A percentile compares a stretch with the other conserved stretches of the same genome.
Conservation (phyloP, 2,329 filamentous ascomycete genomes). For the Aureobasidium subglaciale region DNA sequence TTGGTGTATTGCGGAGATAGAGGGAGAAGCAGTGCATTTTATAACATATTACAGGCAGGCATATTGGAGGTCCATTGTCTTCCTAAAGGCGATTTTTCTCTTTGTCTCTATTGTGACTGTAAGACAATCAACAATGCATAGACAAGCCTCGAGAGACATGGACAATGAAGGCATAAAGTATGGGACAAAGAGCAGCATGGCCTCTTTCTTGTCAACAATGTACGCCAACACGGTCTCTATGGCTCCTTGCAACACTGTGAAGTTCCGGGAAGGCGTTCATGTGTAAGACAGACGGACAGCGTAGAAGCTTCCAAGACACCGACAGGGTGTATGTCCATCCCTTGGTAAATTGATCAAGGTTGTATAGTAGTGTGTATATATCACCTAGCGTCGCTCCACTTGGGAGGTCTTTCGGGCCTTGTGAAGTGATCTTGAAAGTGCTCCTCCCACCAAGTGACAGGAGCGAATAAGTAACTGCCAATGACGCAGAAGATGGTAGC, state of each 20-base stretch:
- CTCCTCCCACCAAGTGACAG: conserved; percentile 46
- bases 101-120: not conserved
- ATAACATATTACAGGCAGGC: not conserved
- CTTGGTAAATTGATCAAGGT: too few relatives aligned
- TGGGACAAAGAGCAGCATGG: too few relatives aligned
- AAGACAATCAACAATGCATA: not conserved
- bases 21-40: not conserved
- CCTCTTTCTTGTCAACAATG: too few relatives aligned
- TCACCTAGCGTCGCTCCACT: conserved; percentile 17
- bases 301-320: too few relatives aligned
- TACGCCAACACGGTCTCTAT: too few relatives aligned
- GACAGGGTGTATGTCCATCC: too few relatives aligned
- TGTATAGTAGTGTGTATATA: too few relatives aligned
- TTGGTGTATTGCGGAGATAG: not conserved
- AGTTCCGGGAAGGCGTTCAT: too few relatives aligned
- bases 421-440: conserved; percentile 16
- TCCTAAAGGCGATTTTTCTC: not conserved
- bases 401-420: conserved; percentile 11
- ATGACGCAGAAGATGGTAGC: conserved; percentile 59
- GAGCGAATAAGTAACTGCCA: conserved; percentile 46
- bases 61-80: not conserved
- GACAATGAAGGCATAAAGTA: too few relatives aligned
- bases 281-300: too few relatives aligned
- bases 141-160: too few relatives aligned
- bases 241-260: too few relatives aligned